These are phyloP conservation scores for Babesia divergens DNA, from an alignment of 169 alveolate species.

Conservation along the genomic window DNA sequence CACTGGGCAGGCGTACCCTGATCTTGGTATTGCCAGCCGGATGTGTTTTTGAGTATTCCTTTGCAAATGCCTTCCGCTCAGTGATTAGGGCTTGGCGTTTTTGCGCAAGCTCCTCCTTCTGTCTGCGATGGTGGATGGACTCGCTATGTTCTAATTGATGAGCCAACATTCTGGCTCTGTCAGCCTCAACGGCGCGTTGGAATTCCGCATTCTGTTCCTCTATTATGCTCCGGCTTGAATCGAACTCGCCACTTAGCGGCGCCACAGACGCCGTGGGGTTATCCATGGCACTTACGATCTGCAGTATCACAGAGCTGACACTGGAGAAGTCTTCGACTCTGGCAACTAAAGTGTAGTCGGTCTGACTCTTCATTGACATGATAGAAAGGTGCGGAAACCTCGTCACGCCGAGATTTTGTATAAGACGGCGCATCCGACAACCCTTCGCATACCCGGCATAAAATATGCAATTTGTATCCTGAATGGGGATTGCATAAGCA, in stretches of 20 bases:
- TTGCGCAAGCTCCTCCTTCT: neutral
- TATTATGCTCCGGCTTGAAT: constrained; percentile 2
- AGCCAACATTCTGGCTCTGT: constrained; percentile 14
- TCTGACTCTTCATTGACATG: neutral
- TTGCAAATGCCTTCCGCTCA: constrained; percentile 29
- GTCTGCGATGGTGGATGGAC: constrained; percentile 1
- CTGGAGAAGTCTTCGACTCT: constrained; percentile 8
- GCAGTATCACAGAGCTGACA: constrained; percentile 2
- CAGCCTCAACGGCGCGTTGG: constrained; percentile 46
- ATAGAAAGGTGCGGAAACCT: constrained; percentile 45
- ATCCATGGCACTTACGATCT: constrained; percentile 7
- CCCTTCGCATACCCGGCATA: constrained; percentile 45
- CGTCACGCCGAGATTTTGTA: neutral
- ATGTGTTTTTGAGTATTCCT: neutral
- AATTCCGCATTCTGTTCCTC: constrained; percentile 52
- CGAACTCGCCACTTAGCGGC: neutral
- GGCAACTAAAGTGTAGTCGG: constrained; percentile 11
- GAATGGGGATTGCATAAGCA: neutral
- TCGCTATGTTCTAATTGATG: constrained; percentile 1
- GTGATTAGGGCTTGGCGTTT: neutral
- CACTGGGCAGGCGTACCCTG: constrained; percentile 57
- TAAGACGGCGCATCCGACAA: constrained; percentile 36
- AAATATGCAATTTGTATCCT: constrained; percentile 50
- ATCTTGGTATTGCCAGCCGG: constrained; percentile 48
- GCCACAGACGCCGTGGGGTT: neutral